Evolutionary conservation across 2,329 filamentous ascomycete genomes (phyloP), one percentile per base, ranked within the genome.

Genomic region (Whalleya microplaca): DNA sequence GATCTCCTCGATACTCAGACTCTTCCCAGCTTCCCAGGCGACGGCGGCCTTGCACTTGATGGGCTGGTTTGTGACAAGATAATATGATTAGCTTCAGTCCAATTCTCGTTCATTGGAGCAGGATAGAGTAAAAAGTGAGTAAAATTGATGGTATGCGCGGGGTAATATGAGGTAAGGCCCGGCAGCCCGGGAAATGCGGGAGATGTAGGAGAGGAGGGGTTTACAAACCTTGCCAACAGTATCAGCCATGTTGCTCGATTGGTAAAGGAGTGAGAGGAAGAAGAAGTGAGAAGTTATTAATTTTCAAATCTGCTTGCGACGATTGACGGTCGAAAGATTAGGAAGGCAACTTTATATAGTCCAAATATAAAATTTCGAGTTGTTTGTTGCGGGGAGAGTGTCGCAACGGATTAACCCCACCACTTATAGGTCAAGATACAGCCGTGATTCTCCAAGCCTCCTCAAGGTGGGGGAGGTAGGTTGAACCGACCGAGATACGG

Each of bases 41-140:
- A 99, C 90, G 71, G 95, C 95, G 66, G 95, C 95, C 89, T 95
- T 94, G 86, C 93, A 97, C 70, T 88, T 96, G 74, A 96, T 96
- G 69, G 91, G 92, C 92, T 97, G 69, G 59, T 23, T 32, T 21
- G 41, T 44, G 41, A 42, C 2, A 48, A 42, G 37, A 51, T 3
- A 27, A 41, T 46, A 47, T 41, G 20, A 52, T 62, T 48, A 48
- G 62, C 42, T 47, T 51, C 46, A 55, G 23, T 19, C 52, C 10
- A 4, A 20, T 21, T 52, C 21, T 23, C 27, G 20, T 20, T 23
- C 27, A 18, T 20, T 21, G 37, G n/a, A 32, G 23, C 53, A 41
- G 20, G n/a, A 21, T 27, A 50, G 23, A 4, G 41, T 21, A 8
- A 10, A 20, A 42, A 45, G 43, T 37, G 32, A 32, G n/a, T 44